Evolutionary conservation across 78 protist genomes (phyloP), one percentile per base, ranked within the genome.

Genomic region (Emiliania huxleyi): DNA sequence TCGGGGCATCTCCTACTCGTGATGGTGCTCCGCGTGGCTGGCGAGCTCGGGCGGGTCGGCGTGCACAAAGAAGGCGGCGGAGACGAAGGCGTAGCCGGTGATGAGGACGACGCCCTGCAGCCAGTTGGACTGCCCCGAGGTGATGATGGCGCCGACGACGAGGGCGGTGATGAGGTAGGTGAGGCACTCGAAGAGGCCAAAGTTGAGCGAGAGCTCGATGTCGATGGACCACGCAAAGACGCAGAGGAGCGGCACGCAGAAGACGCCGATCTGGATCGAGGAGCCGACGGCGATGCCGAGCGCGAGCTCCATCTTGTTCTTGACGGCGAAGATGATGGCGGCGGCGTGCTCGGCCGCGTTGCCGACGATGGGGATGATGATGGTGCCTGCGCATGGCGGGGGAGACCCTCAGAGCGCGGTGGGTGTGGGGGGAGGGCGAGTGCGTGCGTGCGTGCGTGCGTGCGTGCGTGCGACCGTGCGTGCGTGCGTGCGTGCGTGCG

Each of bases 331-430:
- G 26, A 93, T 38, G 19, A 94, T 43, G n/a, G 96, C 96, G 33
- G 96, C 73, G 44, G 93, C 91, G 56, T 94, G 96, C 73, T 94
- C 96, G n/a, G 96, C 96, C 2, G 94, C 96, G 44, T 94, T 94
- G 55, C 96, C 96, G 0, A 91, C 91, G 40, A 94, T 83, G 40
- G 96, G 96, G 1, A 94, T 2, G 49, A 94, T 43, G 56, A 91
- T 69, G 22, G 88, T 81, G 2, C 91, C 56, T 71, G 15, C 62
- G 62, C 8, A 52, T 52, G 62, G n/a, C n/a, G n/a, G n/a, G n/a
- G n/a, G n/a, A n/a, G n/a, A n/a, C n/a, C n/a, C n/a, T n/a, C n/a
- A n/a, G n/a, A n/a, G n/a, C n/a, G n/a, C n/a, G n/a, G n/a, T n/a
- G n/a, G n/a, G n/a, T n/a, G n/a, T n/a, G n/a, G n/a, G n/a, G n/a